Percentiles rank a stretch among this genome's conserved stretches.
phyloP scores from a whole-genome alignment of 306 rosid species.

The Malus domestica region DNA sequence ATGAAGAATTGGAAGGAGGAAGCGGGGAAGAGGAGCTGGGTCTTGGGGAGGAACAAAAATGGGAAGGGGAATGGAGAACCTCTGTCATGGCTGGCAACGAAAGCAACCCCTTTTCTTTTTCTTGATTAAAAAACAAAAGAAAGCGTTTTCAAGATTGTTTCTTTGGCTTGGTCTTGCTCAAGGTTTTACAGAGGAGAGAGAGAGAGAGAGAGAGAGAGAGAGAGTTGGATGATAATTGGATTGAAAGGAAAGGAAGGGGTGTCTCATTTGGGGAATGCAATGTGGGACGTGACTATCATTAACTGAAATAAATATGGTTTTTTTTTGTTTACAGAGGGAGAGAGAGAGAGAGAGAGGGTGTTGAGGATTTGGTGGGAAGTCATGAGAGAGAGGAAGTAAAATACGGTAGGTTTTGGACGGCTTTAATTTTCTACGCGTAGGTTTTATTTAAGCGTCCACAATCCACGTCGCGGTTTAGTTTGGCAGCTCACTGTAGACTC shows the following conservation, averaged over 20 bases:
- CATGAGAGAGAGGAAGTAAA: neutral
- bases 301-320: slow-evolving; percentile 6
- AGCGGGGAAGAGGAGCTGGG: slow-evolving; percentile 30
- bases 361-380: slow-evolving; percentile 4
- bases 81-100: slow-evolving; percentile 79
- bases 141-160: neutral
- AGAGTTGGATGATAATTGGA: slow-evolving; percentile 30
- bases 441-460: neutral
- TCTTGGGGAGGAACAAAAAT: slow-evolving; percentile 41
- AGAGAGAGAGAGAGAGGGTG: neutral
- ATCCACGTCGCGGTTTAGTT: neutral
- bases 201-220: slow-evolving; percentile 3
- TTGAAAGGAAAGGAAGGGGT: slow-evolving; percentile 19
- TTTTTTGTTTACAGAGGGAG: neutral
- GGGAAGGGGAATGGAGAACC: slow-evolving; percentile 57
- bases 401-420: neutral
- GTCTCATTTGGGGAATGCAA: neutral
- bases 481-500: neutral
- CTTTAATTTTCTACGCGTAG: neutral
- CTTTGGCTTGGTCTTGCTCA: neutral
- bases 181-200: neutral
- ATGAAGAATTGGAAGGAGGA: slow-evolving; percentile 2
- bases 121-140: slow-evolving; percentile 29
- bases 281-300: slow-evolving; percentile 62
- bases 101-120: slow-evolving; percentile 17